Evolutionary conservation across 2,329 filamentous ascomycete species (phyloP).

Genomic region (Ophiocordyceps polyrhachis-furcata): DNA sequence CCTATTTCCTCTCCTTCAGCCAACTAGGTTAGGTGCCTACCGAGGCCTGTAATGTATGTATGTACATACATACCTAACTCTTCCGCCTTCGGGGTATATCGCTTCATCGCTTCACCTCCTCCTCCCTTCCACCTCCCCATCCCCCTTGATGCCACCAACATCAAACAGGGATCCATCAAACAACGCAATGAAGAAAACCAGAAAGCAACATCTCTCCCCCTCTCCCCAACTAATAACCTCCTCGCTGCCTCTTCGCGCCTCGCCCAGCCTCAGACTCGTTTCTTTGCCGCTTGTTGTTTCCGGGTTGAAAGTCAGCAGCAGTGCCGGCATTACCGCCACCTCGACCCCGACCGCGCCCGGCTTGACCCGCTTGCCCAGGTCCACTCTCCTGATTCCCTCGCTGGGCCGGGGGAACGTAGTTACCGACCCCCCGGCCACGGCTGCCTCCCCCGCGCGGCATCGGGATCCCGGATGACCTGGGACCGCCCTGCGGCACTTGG

Average conservation of each 20-base stretch:
- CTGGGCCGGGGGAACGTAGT: constrained; percentile 18
- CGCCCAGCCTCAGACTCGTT: constrained; percentile 28
- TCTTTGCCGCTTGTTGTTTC: constrained; percentile 33
- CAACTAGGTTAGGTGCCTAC: not conserved
- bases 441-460: constrained; percentile 20
- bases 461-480: constrained; percentile 20
- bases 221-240: constrained; percentile 14
- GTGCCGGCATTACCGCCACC: constrained; percentile 23
- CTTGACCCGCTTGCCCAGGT: constrained; percentile 10
- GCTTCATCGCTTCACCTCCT: not conserved
- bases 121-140: not conserved
- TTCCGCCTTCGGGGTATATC: not conserved
- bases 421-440: constrained; percentile 17
- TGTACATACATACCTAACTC: not conserved
- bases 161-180: not conserved
- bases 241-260: constrained; percentile 23
- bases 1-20: not conserved
- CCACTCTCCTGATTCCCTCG: constrained; percentile 19
- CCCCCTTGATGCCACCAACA: not conserved
- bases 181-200: not conserved
- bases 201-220: too few species aligned
- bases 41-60: too few species aligned
- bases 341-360: constrained; percentile 19
- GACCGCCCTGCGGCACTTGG: constrained; percentile 6
- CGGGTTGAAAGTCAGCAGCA: constrained; percentile 35